These are phyloP conservation scores for Suillus plorans DNA, from an alignment of 768 basidiomycete genomes.

Conservation along the genomic window DNA sequence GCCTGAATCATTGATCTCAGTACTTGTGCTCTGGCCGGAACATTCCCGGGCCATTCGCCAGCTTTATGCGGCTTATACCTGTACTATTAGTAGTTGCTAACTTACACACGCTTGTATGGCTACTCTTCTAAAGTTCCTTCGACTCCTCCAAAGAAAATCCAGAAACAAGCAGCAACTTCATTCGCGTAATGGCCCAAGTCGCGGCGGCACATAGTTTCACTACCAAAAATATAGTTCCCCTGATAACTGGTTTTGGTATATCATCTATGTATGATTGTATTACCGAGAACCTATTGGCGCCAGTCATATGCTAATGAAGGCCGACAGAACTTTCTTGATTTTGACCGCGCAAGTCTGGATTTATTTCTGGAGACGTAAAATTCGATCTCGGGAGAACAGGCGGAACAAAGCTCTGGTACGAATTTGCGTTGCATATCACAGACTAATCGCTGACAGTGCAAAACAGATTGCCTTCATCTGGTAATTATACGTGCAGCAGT, in stretches of 20 bases:
- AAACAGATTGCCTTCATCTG: background rate
- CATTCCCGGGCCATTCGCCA: background rate
- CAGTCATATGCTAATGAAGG: background rate
- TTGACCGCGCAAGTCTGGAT: slow-evolving; percentile 1
- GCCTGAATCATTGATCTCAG: too few relatives aligned
- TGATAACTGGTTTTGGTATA: slow-evolving; percentile 3
- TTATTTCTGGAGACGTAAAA: background rate
- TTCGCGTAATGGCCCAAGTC: background rate
- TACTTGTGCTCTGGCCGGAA: background rate
- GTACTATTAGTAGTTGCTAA: background rate
- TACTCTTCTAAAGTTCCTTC: background rate
- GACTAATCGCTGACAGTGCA: background rate
- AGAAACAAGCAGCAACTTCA: background rate
- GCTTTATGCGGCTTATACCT: background rate
- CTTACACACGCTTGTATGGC: background rate
- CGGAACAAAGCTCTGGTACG: background rate
- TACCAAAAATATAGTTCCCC: too few relatives aligned
- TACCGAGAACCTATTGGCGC: background rate
- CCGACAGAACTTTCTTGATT: background rate
- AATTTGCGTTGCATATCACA: background rate
- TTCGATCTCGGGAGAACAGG: background rate
- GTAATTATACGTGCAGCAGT: background rate
- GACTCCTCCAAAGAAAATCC: background rate
- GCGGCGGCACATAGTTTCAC: background rate
- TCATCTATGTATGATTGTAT: background rate